Evolutionary conservation across 2,329 filamentous ascomycete genomes (phyloP), one percentile per base, ranked within the genome.

Genomic region (Beauveria rudraprayagi): DNA sequence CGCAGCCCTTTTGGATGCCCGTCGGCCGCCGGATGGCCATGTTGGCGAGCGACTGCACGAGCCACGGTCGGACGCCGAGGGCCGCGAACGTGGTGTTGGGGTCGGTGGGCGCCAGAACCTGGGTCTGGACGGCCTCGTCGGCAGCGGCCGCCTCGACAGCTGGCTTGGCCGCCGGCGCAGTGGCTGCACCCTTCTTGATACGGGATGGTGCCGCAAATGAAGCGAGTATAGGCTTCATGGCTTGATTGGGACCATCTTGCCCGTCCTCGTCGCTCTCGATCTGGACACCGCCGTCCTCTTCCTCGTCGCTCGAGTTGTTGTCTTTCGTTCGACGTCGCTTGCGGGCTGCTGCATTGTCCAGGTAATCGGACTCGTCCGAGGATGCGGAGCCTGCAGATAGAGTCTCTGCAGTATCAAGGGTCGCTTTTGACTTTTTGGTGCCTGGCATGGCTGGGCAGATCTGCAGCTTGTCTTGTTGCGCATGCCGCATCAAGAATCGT

Each of bases 1-100:
- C 97, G 71, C 91, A 96, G 57, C 86, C 88, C 69, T 89, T 91
- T 69, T 99, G 94, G 78, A 99, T 97, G 17, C 89, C 88, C 0
- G 94, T 99, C 0, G 94, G 94, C 61, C 88, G 82, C 70, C 85
- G 90, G 71, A 99, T 97, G 34, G 92, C 91, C 82, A 86, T 83
- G 69, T 84, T 85, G 59, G 75, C 75, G 51, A 99, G 80, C 1
- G 93, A 93, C 63, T 87, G 84, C 2, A 95, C 87, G 4, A 99
- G 85, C 94, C 94, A 99, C 72, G 90, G 91, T 43, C 85, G 83
- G 50, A 96, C 86, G 56, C 84, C 79, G 56, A 97, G 76, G 11
- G 85, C 83, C 19, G 86, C 83, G 70, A 96, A 96, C 9, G 83
- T 89, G 19, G 82, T 77, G 70, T 85, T 80, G 53, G 77, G 75